Percentiles rank a stretch among this genome's conserved stretches.
Evolutionary conservation across 2,329 filamentous ascomycete genomes (phyloP).

Genomic region (Tympanopsis confertula): DNA sequence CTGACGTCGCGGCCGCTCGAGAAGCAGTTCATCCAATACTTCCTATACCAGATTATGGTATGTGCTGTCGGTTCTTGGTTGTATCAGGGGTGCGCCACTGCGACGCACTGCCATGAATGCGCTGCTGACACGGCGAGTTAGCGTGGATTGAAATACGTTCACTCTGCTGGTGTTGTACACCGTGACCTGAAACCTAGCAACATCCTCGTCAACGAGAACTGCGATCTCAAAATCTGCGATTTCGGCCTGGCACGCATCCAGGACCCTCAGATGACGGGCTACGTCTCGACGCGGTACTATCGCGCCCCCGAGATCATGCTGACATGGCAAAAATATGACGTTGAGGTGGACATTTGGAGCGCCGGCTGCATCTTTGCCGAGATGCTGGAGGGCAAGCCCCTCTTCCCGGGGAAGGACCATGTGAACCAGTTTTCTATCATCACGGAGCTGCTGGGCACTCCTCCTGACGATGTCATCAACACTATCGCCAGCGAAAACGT

Average conservation of each 20-base stretch:
- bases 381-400: conserved; percentile 95
- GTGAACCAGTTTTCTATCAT: conserved; percentile 99
- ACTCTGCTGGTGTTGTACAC: conserved; percentile 95
- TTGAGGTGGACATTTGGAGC: conserved; percentile 99
- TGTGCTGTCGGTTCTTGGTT: conserved; percentile 14
- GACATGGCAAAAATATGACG: conserved; percentile 99
- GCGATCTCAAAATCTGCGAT: conserved; percentile 98
- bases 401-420: conserved; percentile 98
- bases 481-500: conserved; percentile 98
- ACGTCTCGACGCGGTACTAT: conserved; percentile 98
- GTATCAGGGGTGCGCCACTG: neutral
- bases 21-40: conserved; percentile 99
- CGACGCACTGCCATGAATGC: too few species aligned
- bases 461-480: conserved; percentile 95
- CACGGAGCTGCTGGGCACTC: conserved; percentile 89
- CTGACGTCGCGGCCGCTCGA: conserved; percentile 91
- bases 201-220: conserved; percentile 99
- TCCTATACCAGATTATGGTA: conserved; percentile 97
- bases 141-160: conserved; percentile 97
- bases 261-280: conserved; percentile 98
- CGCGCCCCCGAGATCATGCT: conserved; percentile 99
- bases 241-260: conserved; percentile 96
- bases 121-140: too few species aligned
- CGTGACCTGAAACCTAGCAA: conserved; percentile 97
- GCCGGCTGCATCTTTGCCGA: conserved; percentile 98